Base-by-base conservation (phyloP, 1,284 basidiomycete species). In the Microbotryum scabiosae region DNA sequence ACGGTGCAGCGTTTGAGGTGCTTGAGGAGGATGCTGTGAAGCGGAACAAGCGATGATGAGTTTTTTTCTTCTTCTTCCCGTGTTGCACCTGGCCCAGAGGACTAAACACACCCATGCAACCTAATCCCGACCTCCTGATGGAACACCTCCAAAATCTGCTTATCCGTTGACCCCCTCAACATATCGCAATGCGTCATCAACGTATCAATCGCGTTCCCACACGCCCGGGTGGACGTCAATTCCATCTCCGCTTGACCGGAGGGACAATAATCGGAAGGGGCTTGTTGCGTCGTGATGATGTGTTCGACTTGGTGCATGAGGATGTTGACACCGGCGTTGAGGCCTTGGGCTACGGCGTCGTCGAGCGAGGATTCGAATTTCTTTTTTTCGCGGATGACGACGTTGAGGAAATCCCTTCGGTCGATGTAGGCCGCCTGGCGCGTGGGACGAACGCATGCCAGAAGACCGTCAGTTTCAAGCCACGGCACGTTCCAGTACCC, bases 291-390 rank as follows among this genome's bases (percentile, higher is more conserved):
- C 51, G 84, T 77, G 66, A 98, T 87, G 65, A 94, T 88, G 73
- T 97, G 88, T 69, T 98, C 94, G 26, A 96, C 91, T 84, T 97
- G 91, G 69, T 87, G 88, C 91, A 98, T 97, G 56, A 98, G 77
- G 4, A 96, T 86, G 67, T 97, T 90, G 3, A 96, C 96, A 3
- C 92, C 92, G 0, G 91, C 88, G 71, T 97, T 97, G 68, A 98
- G 75, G 0, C 94, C 94, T 6, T 82, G 82, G 0, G 94, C 94
- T 8, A 98, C 94, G 30, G 84, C 86, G 68, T 97, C 93, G 73
- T 98, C 96, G 41, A 98, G 76, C 0, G 83, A 79, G 64, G 88
- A 86, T 74, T 98, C 96, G 68, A 97, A 97, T 16, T 85, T 82
- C 77, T 97, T 97, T 82, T 97, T 98, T 74, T 97, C 93, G 28